Base-by-base conservation (phyloP, 1,139 yeast genomes). In the Meyerozyma athensensis region DNA sequence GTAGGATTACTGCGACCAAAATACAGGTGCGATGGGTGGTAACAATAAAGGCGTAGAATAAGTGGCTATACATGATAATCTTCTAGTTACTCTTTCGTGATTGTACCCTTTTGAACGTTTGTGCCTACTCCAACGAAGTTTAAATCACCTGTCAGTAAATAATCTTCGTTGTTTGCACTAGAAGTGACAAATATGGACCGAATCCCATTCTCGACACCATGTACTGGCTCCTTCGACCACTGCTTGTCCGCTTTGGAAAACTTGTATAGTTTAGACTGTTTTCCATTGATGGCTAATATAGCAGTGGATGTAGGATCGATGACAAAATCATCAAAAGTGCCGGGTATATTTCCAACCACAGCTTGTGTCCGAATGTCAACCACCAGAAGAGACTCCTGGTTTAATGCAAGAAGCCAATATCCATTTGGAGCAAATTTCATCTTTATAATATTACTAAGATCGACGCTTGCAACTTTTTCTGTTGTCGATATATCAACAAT, bases 341-440 rank as follows among this genome's bases (percentile, higher is more conserved):
- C 32, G 2, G 19, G 20, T 9, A 28, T 28, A 28, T 8, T 7
- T 17, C 32, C 20, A 7, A 28, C 32, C 4, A 28, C 32, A 4
- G 20, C 9, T 9, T 28, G 32, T 7, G n/a, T 28, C 13, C 32
- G 10, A 19, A 28, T 28, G 14, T 28, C 32, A 16, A 28, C 13
- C 19, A 28, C 20, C 20, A 28, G 20, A 14, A 28, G 19, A 17
- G 20, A 16, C 10, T 16, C 32, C 2, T 14, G 10, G n/a, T 19
- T 10, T 7, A 28, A 20, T 2, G 20, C 19, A 16, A 28, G 63
- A 38, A 83, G 57, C 83, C 87, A 81, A 56, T 80, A 82, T 4
- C 94, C 94, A 52, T 84, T 84, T 19, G 72, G 63, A 7, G 84
- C 81, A 61, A 84, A 84, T 35, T 57, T 53, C 2, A 83, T 49